Evolutionary conservation across 768 basidiomycete species (phyloP), one percentile per base, ranked within the genome.

Genomic region (Crassisporium funariophilum): DNA sequence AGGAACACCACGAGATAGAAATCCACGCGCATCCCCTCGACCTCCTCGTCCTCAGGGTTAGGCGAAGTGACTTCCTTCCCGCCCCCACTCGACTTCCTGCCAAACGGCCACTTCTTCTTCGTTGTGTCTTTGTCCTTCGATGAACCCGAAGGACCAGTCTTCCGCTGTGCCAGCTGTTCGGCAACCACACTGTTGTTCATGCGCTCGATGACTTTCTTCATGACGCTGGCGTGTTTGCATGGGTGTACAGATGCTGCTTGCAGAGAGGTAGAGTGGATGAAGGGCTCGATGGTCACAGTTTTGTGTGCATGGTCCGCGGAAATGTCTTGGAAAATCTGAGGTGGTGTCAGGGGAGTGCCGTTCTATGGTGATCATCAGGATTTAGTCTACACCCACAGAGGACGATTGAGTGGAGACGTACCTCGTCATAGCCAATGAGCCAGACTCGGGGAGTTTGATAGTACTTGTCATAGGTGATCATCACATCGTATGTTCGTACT

Each of bases 381-480:
- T 52, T 33, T 35, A 58, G 35, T n/a, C 40, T 24, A 50, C 24
- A 34, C 27, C 5, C 39, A 2, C 19, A 42, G 20, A 11, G 4
- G 22, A 37, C 31, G 41, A 27, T 29, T 40, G 37, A 46, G 23
- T 17, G 17, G 29, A 36, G 41, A 38, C 54, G 46, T 52, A 90
- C 93, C 82, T 98, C 97, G 63, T 98, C 95, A 63, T 98, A 98
- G 15, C 97, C 97, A 54, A 95, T 82, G 49, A 99, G 72, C 97
- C 97, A 99, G 64, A 98, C 88, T 56, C 95, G 83, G 17, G 97
- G 97, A 10, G 95, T 98, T 68, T 98, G 97, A 70, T 99, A 98
- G 69, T 95, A 95, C 74, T 98, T 99, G 80, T 99, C 97, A 67
- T 98, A 99, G 38, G 91, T 92, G 75, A 99, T 98, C 88, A 97